These are phyloP conservation scores for Aspergillus heteromorphus DNA, from an alignment of 495 filamentous ascomycete species.

Conservation along the genomic window DNA sequence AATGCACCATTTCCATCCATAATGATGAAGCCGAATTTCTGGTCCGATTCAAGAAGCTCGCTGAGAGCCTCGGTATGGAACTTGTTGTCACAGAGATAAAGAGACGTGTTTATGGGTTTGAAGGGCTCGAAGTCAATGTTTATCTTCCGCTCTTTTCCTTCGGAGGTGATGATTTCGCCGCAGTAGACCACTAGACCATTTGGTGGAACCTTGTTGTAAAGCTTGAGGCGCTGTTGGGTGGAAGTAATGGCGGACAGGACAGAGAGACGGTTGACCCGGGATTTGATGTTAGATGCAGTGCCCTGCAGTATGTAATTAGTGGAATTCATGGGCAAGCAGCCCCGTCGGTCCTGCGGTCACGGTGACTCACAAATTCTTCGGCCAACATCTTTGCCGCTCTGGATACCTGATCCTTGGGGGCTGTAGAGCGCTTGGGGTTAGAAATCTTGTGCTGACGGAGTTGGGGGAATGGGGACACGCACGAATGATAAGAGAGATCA, in stretches of 20 bases:
- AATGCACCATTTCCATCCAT: slow-evolving; percentile 99
- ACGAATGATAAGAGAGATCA: slow-evolving; percentile 99
- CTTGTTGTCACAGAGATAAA: slow-evolving; percentile 99
- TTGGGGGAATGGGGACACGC: slow-evolving; percentile 34
- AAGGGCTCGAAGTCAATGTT: slow-evolving; percentile 99
- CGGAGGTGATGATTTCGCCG: slow-evolving; percentile 98
- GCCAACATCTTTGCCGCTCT: slow-evolving; percentile 98
- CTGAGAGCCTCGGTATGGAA: slow-evolving; percentile 97
- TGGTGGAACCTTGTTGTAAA: slow-evolving; percentile 96
- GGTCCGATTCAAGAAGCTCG: slow-evolving; percentile 94
- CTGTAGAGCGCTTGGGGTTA: slow-evolving; percentile 36
- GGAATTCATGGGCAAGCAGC: neutral
- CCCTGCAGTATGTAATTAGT: slow-evolving; percentile 47
- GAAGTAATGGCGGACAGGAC: slow-evolving; percentile 97
- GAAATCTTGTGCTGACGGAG: neutral
- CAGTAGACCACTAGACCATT: slow-evolving; percentile 98
- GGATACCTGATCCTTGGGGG: slow-evolving; percentile 96
- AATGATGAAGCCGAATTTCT: slow-evolving; percentile 98
- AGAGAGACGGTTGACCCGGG: slow-evolving; percentile 95
- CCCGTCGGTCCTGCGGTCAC: neutral
- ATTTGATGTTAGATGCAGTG: slow-evolving; percentile 98
- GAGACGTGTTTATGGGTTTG: slow-evolving; percentile 98
- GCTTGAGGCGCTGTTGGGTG: slow-evolving; percentile 95
- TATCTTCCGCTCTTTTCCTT: slow-evolving; percentile 98
- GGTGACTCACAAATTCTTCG: slow-evolving; percentile 87